Evolutionary conservation across 805 yeast genomes (phyloP).

Genomic region (Candida chilensis): DNA sequence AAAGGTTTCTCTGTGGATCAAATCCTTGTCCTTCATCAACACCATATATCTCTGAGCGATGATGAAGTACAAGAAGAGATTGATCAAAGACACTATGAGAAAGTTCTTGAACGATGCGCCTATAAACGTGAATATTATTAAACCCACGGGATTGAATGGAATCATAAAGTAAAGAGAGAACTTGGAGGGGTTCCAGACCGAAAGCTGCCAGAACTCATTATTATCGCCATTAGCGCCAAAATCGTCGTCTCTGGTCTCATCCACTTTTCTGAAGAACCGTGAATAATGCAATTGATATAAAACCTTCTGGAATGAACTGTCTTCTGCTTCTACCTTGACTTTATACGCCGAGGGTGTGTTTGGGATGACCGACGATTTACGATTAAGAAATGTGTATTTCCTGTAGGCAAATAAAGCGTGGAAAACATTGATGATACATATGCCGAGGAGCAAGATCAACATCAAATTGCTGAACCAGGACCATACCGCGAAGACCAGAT

Average conservation of each 20-base stretch:
- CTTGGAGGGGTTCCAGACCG: constrained; percentile 31
- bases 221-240: constrained; percentile 3
- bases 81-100: constrained; percentile 22
- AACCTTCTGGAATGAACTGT: background rate
- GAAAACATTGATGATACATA: too few relatives aligned
- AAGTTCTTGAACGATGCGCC: constrained; percentile 25
- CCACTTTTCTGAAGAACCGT: too few relatives aligned
- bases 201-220: constrained; percentile 24
- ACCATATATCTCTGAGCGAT: constrained; percentile 34
- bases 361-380: too few relatives aligned
- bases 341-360: background rate
- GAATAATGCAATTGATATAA: too few relatives aligned
- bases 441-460: too few relatives aligned
- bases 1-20: constrained; percentile 49
- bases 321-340: background rate
- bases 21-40: constrained; percentile 47
- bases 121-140: too few relatives aligned
- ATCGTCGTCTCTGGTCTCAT: background rate
- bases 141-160: background rate
- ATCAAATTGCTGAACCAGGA: too few relatives aligned
- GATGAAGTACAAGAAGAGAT: constrained; percentile 24
- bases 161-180: constrained; percentile 17
- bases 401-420: too few relatives aligned
- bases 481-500: too few relatives aligned
- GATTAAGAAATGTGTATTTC: too few relatives aligned